Evolutionary conservation across 495 filamentous ascomycete genomes (phyloP), one percentile per base, ranked within the genome.

Genomic region (Hypoxylon lienhwacheense): DNA sequence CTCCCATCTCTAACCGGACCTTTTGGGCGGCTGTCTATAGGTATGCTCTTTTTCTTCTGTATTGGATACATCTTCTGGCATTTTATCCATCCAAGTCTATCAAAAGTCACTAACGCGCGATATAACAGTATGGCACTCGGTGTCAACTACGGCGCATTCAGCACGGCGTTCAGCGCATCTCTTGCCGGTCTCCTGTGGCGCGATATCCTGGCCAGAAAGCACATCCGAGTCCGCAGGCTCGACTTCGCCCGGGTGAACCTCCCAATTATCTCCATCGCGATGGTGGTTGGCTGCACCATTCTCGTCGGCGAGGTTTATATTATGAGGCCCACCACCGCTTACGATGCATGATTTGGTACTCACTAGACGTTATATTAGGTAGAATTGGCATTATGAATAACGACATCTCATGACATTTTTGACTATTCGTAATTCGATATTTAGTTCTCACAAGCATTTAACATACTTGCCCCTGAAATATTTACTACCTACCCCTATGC

Each of bases 121-220:
- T 12, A 5, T 7, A 22, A 52, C 64, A 77, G 73, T 66, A 85
- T 86, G 81, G 84, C 84, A 0, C 62, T 87, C 4, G 82, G 83
- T 14, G 81, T 86, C 58, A 87, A 87, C 66, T 86, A 77, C 50
- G 84, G 84, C 33, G 84, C 84, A 10, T 87, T 86, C 61, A 84
- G 81, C 66, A 78, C 78, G 1, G 80, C 82, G 0, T 84, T 87
- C 63, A 84, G 79, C 54, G 84, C 82, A 5, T 84, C 83, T 5
- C 68, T 87, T 14, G 84, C 84, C 34, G 84, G 84, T 2, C 66
- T 87, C 8, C 69, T 86, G 3, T 87, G 84, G 84, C 72, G 82
- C 2, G 79, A 85, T 57, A 87, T 87, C 31, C 74, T 87, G 4
- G 65, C 61, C 3, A 73, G 81, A 26, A 87, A 87, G 57, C 76